Base-by-base conservation (phyloP, 257 asterid species). In the Euphrasia confusa region DNA sequence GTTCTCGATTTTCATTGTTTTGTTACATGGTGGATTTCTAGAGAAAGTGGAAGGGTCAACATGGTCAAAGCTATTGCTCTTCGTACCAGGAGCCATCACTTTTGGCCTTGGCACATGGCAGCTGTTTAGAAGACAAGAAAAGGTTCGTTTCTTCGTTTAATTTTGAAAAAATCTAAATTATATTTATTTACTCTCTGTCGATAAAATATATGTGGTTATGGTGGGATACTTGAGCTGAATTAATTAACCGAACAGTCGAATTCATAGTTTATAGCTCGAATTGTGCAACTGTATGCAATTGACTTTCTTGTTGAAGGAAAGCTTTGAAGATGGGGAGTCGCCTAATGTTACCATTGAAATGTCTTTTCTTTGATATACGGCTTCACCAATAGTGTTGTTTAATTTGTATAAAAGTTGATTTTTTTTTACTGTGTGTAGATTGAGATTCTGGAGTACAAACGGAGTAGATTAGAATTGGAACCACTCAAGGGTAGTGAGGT, bases 81-180 rank as follows among this genome's bases (percentile, higher is more conserved):
- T 87, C 59, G 32, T 89, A 57, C 99, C 97, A 5, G 99, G 97
- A 62, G 88, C 90, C 50, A 77, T 93, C 49, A 74, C 96, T 28
- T 93, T 93, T 73, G 97, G 99, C 70, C 96, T 89, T 49, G 99
- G 99, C 65, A 75, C 95, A 32, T 93, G 99, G 99, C 99, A 93
- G 68, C 80, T 93, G 58, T 60, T 93, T 73, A 76, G 97, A 79
- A 83, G 99, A 73, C 87, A 79, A 68, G 99, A 89, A 65, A 93
- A 93, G 95, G 99, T 89, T 47, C 28, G 3, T 11, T 60, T 24
- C 30, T 21, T 33, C 11, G 3, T 9, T 56, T 4, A 26, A 15
- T 68, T 62, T 33, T 67, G 53, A n/a, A 7, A n/a, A 18, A 3
- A 8, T 67, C 37, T 4, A 39, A 11, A 27, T 58, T 26, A 21